A percentile compares a stretch with the other conserved stretches of the same genome.
Conservation (phyloP, 2,329 filamentous ascomycete genomes). For the Amylocarpus encephaloides region DNA sequence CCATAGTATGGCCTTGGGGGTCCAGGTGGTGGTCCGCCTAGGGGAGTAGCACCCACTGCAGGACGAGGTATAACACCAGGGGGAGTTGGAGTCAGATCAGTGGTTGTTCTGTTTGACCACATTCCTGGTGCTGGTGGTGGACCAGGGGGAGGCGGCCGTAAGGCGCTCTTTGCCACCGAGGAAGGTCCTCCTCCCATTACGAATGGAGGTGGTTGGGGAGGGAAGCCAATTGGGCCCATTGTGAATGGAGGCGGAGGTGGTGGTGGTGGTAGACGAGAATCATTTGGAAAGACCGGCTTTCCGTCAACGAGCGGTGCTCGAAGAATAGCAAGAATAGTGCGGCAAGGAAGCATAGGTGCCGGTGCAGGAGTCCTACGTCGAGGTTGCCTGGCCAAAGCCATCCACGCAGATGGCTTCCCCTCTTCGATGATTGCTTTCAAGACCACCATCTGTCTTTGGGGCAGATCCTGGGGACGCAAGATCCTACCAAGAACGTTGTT, state of each 20-base stretch:
- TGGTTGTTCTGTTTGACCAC: no score
- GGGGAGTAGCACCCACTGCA: neutral
- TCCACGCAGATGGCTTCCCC: slow-evolving; percentile 19
- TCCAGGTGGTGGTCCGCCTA: neutral
- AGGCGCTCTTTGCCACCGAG: no score
- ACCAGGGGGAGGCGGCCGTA: neutral
- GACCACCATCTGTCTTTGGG: slow-evolving; percentile 20
- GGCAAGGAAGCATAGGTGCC: neutral
- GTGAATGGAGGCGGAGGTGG: neutral
- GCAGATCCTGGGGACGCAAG: slow-evolving; percentile 3
- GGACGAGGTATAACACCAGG: no score
- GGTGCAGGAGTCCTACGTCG: neutral
- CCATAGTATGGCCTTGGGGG: neutral
- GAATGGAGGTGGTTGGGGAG: no score
- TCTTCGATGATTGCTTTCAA: slow-evolving; percentile 22
- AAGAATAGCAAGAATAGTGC: slow-evolving; percentile 23
- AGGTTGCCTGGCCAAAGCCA: slow-evolving; percentile 12
- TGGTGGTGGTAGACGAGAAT: neutral
- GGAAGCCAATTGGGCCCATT: neutral
- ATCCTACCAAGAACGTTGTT: slow-evolving; percentile 10
- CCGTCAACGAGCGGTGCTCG: slow-evolving; percentile 22
- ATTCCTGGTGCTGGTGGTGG: no score
- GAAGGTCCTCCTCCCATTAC: no score
- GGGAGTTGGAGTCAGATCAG: no score
- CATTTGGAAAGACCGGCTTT: slow-evolving; percentile 8